These are phyloP conservation scores for Neurospora cerealis DNA, from an alignment of 495 filamentous ascomycete genomes.

Conservation along the genomic window DNA sequence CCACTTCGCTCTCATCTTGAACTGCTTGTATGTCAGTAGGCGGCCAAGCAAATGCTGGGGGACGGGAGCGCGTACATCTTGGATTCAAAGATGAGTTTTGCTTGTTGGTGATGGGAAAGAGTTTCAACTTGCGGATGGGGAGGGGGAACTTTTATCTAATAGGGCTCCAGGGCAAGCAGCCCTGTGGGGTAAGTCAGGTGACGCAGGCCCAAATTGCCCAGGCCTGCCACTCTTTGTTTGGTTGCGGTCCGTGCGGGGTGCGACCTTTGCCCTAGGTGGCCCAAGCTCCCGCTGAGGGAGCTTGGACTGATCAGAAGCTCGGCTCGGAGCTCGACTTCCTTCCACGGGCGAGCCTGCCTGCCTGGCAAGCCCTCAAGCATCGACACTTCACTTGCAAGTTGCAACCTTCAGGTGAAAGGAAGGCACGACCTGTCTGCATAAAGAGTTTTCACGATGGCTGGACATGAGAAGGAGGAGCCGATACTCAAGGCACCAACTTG, in stretches of 20 bases:
- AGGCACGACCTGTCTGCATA: neutral
- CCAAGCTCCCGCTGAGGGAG: constrained; percentile 8
- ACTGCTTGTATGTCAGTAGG: constrained; percentile 12
- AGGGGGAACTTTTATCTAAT: constrained; percentile 19
- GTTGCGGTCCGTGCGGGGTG: neutral
- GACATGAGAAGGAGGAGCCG: neutral
- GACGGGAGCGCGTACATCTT: constrained; percentile 8
- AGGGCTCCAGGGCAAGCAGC: constrained; percentile 25
- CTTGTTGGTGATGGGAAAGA: constrained; percentile 22
- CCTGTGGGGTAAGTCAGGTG: constrained; percentile 28
- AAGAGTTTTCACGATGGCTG: neutral
- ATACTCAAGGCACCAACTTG: neutral
- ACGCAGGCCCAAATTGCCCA: constrained; percentile 1
- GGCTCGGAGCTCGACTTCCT: neutral
- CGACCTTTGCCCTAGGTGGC: neutral
- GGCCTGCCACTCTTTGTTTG: neutral
- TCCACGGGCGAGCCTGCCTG: neutral
- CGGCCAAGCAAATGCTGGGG: constrained; percentile 1
- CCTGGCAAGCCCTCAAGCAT: neutral
- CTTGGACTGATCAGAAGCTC: constrained; percentile 1
- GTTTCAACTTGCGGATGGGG: constrained; percentile 13
- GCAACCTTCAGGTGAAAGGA: neutral
- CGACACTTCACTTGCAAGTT: neutral
- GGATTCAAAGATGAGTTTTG: constrained; percentile 20
- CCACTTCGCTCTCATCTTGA: constrained; percentile 98